phyloP scores from a whole-genome alignment of 129 eudicot genomes.

The Pulicaria dysenterica region DNA sequence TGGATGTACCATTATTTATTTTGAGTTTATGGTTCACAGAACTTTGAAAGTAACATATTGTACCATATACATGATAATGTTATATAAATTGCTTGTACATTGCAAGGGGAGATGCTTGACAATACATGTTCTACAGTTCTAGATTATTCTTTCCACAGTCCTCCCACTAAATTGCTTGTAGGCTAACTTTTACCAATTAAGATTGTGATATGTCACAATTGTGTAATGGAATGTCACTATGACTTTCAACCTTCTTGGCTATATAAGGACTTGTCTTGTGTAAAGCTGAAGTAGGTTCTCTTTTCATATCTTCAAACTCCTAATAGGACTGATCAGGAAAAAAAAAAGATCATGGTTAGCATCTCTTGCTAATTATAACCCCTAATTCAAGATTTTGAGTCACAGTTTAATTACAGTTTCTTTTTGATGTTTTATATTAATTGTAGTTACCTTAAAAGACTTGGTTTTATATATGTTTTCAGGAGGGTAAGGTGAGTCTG shows the following conservation, averaged over 20 bases:
- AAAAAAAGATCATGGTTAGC: conserved; percentile 42
- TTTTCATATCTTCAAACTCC: conserved; percentile 25
- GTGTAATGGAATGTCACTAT: conserved; percentile 46
- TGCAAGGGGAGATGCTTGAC: conserved; percentile 22
- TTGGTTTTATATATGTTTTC: conserved; percentile 17
- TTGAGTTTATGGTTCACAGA: conserved; percentile 40
- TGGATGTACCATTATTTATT: conserved; percentile 30
- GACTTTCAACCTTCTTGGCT: conserved; percentile 45
- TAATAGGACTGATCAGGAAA: conserved; percentile 10
- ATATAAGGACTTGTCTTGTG: conserved; percentile 47
- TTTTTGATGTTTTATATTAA: conserved; percentile 3
- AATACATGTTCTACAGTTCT: conserved; percentile 48
- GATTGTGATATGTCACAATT: conserved; percentile 47
- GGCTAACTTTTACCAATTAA: conserved; percentile 45
- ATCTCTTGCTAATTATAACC: conserved; percentile 15
- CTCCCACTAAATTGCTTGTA: conserved; percentile 44
- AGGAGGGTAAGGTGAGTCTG: conserved; percentile 68
- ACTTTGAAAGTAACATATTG: conserved; percentile 30
- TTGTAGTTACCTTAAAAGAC: neutral
- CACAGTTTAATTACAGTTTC: neutral
- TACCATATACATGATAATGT: conserved; percentile 20
- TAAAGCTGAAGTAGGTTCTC: conserved; percentile 14
- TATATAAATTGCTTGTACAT: neutral
- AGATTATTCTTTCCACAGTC: conserved; percentile 26
- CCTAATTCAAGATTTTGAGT: neutral